A percentile compares a stretch with the other conserved stretches of the same genome.
Conservation (phyloP, 139 green algal genomes). For the Tetraselmis chui region DNA sequence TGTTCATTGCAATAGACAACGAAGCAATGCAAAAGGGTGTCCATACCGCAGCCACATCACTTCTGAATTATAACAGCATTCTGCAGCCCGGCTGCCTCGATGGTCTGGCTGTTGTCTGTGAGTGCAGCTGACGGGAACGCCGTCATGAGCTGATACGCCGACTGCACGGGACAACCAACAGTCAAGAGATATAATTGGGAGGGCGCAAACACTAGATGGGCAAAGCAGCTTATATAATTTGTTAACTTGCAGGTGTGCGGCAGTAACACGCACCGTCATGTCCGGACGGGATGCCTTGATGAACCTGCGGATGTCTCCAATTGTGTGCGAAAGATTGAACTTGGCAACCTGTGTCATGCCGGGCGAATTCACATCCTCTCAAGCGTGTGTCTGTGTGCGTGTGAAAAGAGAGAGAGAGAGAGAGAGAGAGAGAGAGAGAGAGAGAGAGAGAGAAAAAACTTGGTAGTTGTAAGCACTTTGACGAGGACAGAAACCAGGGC, state of each 20-base stretch:
- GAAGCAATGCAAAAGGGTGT: no score
- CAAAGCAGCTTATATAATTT: no score
- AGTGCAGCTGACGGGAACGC: conserved; percentile 61
- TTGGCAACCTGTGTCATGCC: conserved; percentile 37
- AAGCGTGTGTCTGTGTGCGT: no score
- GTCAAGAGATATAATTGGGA: no score
- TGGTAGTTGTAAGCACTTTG: no score
- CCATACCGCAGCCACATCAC: neutral
- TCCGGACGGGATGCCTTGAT: conserved; percentile 62
- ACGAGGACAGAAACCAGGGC: neutral
- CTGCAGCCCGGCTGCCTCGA: conserved; percentile 68
- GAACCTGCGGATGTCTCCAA: conserved; percentile 78
- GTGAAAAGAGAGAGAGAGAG: no score
- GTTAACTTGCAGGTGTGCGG: no score
- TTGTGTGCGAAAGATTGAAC: conserved; percentile 77
- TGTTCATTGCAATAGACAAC: no score
- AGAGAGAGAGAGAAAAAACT: no score
- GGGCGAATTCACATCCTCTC: no score
- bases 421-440: no score
- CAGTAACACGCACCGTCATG: conserved; percentile 13
- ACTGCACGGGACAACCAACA: conserved; percentile 9
- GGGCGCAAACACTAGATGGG: no score
- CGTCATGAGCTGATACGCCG: conserved; percentile 52
- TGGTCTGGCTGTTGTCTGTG: conserved; percentile 51
- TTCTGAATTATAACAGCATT: conserved; percentile 83